A percentile compares a stretch with the other conserved stretches of the same genome.
Evolutionary conservation across 495 filamentous ascomycete species (phyloP).

Genomic region (Xylaria intraflava): DNA sequence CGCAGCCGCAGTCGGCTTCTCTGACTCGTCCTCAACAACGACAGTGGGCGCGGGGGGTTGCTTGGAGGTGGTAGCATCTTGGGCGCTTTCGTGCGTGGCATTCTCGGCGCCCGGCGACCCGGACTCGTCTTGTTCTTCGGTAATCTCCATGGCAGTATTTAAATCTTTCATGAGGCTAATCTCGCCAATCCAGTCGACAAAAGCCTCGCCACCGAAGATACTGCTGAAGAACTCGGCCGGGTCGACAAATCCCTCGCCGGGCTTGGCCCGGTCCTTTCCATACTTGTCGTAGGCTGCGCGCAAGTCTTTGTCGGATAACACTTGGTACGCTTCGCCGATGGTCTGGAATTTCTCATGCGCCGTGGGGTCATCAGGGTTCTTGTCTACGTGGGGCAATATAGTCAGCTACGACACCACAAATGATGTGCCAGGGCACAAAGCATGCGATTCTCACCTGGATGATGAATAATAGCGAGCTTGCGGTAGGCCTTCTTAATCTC

Average conservation of each 20-base stretch:
- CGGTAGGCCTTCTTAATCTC: slow-evolving; percentile 99
- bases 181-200: slow-evolving; percentile 85
- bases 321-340: slow-evolving; percentile 97
- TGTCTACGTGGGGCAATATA: slow-evolving; percentile 53
- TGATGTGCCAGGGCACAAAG: neutral
- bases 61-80: slow-evolving; percentile 21
- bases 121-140: slow-evolving; percentile 57
- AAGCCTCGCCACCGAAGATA: slow-evolving; percentile 97
- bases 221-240: slow-evolving; percentile 97
- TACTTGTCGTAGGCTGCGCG: slow-evolving; percentile 91
- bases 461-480: slow-evolving; percentile 77
- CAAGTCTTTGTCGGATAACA: slow-evolving; percentile 79
- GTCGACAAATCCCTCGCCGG: slow-evolving; percentile 87
- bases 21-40: slow-evolving; percentile 40
- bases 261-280: slow-evolving; percentile 88
- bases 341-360: slow-evolving; percentile 89
- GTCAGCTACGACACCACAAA: neutral
- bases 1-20: slow-evolving; percentile 9
- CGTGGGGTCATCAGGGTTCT: slow-evolving; percentile 95
- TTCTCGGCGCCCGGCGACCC: slow-evolving; percentile 43
- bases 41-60: slow-evolving; percentile 27
- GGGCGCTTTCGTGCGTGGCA: slow-evolving; percentile 44
- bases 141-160: slow-evolving; percentile 86
- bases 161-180: slow-evolving; percentile 89
- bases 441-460: slow-evolving; percentile 42